Conservation (phyloP, 345 rosid species). For the Fremontodendron californicum region DNA sequence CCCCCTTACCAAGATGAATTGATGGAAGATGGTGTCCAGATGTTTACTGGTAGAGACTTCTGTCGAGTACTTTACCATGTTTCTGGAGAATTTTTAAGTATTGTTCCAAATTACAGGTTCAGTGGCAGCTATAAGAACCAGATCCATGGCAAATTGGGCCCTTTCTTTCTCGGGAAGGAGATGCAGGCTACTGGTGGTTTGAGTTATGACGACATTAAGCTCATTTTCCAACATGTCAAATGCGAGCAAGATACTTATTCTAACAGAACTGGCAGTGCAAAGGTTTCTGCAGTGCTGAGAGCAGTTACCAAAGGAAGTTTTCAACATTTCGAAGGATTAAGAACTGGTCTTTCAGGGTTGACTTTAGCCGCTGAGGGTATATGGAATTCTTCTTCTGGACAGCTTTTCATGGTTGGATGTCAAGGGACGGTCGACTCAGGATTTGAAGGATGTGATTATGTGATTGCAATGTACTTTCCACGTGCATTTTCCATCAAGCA, state of each 20-base stretch:
- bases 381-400: slow-evolving; percentile 10
- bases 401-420: slow-evolving; percentile 5
- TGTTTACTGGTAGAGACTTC: not conserved
- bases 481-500: not conserved
- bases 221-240: slow-evolving; percentile 5
- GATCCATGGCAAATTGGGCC: not conserved
- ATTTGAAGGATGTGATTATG: not conserved
- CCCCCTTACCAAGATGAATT: not conserved
- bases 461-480: not conserved
- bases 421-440: not conserved
- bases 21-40: slow-evolving; percentile 9
- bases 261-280: not conserved
- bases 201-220: not conserved
- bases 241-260: slow-evolving; percentile 4
- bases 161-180: not conserved
- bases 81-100: not conserved
- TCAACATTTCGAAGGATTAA: not conserved
- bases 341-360: slow-evolving; percentile 1
- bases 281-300: not conserved
- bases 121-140: not conserved
- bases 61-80: not conserved
- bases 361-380: slow-evolving; percentile 3
- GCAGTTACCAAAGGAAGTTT: not conserved
- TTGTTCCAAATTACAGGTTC: slow-evolving; percentile 8
- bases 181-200: not conserved